Evolutionary conservation across 1,284 basidiomycete genomes (phyloP), one percentile per base, ranked within the genome.

Genomic region (Puccinia sorghi): DNA sequence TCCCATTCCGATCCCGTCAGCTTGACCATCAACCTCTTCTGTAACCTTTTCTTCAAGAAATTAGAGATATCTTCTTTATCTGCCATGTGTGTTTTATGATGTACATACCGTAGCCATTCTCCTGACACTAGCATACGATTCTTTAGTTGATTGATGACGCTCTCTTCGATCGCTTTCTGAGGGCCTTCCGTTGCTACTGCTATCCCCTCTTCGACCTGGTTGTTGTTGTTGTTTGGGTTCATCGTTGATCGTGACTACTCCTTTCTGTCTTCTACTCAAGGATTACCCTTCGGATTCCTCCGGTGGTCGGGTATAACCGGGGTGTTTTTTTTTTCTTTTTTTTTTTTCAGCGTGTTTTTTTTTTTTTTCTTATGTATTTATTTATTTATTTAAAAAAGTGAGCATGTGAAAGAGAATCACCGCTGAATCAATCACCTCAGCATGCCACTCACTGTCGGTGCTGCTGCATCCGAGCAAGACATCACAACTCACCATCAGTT

Each of bases 61-160:
- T 1, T 61, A 61, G 20, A 46, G 22, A n/a, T n/a, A n/a, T n/a
- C n/a, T n/a, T n/a, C n/a, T n/a, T n/a, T n/a, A n/a, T n/a, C n/a
- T n/a, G n/a, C n/a, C n/a, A n/a, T n/a, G n/a, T n/a, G n/a, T n/a
- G n/a, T n/a, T n/a, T n/a, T n/a, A n/a, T n/a, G n/a, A n/a, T n/a
- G n/a, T n/a, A n/a, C n/a, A n/a, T n/a, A n/a, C n/a, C n/a, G 57
- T 17, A 64, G 52, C 74, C 74, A 76, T 76, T 76, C 74, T 25
- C 74, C 74, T 0, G 74, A 76, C 12, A 37, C 74, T 6, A 76
- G 52, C 74, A 76, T 76, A 3, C 74, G 50, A 39, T 76, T 69
- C 64, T 76, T 76, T 32, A 76, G 66, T 22, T 76, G 63, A 15
- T 7, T 57, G 7, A n/a, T 54, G 37, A 76, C 59, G 37, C 48